Conservation (phyloP, 345 rosid genomes). For the Ceriops tagal region DNA sequence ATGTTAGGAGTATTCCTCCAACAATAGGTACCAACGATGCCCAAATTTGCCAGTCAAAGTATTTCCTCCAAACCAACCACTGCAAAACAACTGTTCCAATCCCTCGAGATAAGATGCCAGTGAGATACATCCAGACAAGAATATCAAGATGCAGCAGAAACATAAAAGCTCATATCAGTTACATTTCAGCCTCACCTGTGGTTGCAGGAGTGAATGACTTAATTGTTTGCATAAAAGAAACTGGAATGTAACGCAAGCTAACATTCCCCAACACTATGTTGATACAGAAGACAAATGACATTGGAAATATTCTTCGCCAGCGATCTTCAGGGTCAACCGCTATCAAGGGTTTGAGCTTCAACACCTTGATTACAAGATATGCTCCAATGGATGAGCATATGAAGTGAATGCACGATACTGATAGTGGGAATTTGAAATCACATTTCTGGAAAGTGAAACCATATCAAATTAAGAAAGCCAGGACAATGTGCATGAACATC, state of each 20-base stretch:
- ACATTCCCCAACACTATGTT: conserved; percentile 96
- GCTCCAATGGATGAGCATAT: conserved; percentile 97
- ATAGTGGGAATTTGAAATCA: conserved; percentile 95
- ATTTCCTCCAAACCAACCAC: conserved; percentile 95
- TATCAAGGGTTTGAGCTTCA: conserved; percentile 88
- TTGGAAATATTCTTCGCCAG: conserved; percentile 95
- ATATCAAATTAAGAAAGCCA: conserved; percentile 11
- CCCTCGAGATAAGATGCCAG: conserved; percentile 27
- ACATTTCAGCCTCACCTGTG: conserved; percentile 56
- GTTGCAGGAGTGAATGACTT: conserved; percentile 99
- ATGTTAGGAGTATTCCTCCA: conserved; percentile 95
- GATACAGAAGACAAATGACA: conserved; percentile 95
- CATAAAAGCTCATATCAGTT: not conserved
- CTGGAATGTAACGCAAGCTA: conserved; percentile 93
- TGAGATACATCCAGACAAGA: not conserved
- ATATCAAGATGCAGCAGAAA: not conserved
- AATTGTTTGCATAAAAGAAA: conserved; percentile 98
- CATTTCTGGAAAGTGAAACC: conserved; percentile 51
- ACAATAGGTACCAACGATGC: conserved; percentile 91
- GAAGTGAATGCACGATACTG: conserved; percentile 93
- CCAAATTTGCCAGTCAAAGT: conserved; percentile 98
- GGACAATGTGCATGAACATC: not conserved
- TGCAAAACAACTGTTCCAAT: conserved; percentile 76
- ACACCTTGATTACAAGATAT: conserved; percentile 75
- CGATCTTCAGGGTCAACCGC: conserved; percentile 88